Evolutionary conservation across 1,139 yeast genomes (phyloP).

Genomic region (Nakaseomyces uthaithaninus): DNA sequence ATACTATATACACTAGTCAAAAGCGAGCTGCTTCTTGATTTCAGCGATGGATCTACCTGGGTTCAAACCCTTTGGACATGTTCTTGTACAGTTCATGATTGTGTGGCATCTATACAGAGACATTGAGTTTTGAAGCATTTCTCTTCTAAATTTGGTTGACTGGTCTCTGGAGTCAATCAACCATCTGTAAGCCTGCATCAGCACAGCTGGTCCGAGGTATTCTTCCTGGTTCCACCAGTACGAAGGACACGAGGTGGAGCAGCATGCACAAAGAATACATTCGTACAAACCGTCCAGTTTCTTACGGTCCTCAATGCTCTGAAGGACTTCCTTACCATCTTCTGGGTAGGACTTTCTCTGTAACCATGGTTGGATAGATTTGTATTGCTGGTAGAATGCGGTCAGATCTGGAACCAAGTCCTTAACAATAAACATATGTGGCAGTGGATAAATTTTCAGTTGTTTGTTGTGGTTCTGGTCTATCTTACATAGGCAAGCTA

Average conservation of each 20-base stretch:
- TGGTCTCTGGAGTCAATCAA: slow-evolving; percentile 95
- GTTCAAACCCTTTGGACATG: slow-evolving; percentile 98
- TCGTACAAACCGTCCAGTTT: slow-evolving; percentile 96
- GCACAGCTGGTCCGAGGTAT: slow-evolving; percentile 96
- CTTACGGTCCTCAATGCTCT: slow-evolving; percentile 86
- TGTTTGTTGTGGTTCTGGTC: slow-evolving; percentile 70
- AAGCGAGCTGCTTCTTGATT: slow-evolving; percentile 86
- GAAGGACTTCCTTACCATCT: slow-evolving; percentile 91
- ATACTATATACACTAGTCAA: too few species aligned
- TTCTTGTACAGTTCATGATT: slow-evolving; percentile 94
- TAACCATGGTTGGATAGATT: slow-evolving; percentile 93
- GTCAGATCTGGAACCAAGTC: slow-evolving; percentile 98
- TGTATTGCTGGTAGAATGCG: slow-evolving; percentile 95
- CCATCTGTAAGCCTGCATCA: slow-evolving; percentile 99
- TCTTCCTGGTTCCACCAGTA: slow-evolving; percentile 99
- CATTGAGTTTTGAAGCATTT: slow-evolving; percentile 93
- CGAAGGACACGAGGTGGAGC: slow-evolving; percentile 98
- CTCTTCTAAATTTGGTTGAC: slow-evolving; percentile 73
- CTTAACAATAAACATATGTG: slow-evolving; percentile 96
- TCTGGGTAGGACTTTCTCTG: slow-evolving; percentile 76
- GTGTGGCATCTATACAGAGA: slow-evolving; percentile 98
- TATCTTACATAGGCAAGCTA: slow-evolving; percentile 93
- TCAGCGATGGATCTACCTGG: slow-evolving; percentile 98
- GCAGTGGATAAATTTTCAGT: slow-evolving; percentile 88
- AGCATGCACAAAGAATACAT: slow-evolving; percentile 97